Percentiles rank a stretch among this genome's conserved stretches.
Conservation (phyloP, 1,284 basidiomycete genomes). For the Ustilago bromivora region DNA sequence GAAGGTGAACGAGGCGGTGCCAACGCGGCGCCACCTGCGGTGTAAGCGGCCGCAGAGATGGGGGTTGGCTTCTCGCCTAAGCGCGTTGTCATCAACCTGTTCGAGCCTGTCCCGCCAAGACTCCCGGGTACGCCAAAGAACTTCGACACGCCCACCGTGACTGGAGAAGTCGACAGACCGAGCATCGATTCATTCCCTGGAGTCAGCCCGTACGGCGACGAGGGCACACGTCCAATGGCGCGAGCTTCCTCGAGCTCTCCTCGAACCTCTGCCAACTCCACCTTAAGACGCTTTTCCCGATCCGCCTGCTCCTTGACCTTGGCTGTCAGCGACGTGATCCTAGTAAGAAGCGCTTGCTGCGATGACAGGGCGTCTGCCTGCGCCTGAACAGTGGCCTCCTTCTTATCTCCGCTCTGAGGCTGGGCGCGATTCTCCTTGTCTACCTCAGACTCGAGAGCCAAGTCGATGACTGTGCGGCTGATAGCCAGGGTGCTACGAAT, state of each 20-base stretch:
- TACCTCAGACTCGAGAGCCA: constrained; percentile 26
- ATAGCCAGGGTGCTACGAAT: constrained; percentile 32
- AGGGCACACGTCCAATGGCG: constrained; percentile 10
- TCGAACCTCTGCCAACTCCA: constrained; percentile 20
- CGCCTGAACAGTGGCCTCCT: background rate
- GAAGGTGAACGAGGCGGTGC: constrained; percentile 41
- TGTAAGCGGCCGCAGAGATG: constrained; percentile 1
- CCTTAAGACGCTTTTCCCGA: constrained; percentile 29
- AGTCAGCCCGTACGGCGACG: constrained; percentile 23
- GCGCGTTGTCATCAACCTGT: constrained; percentile 22
- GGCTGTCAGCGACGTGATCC: constrained; percentile 23
- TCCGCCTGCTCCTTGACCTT: constrained; percentile 32
- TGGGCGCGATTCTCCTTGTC: constrained; percentile 17
- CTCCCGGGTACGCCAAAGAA: constrained; percentile 17
- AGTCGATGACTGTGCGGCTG: constrained; percentile 35
- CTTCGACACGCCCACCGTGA: constrained; percentile 2
- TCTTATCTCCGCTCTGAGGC: constrained; percentile 4
- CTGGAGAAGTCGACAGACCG: constrained; percentile 35
- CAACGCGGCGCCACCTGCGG: constrained; percentile 9
- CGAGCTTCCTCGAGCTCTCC: constrained; percentile 32
- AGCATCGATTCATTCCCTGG: constrained; percentile 33
- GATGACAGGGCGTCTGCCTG: constrained; percentile 24
- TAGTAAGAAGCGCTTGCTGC: constrained; percentile 25
- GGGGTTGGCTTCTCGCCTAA: constrained; percentile 22
- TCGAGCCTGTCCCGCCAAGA: constrained; percentile 19